phyloP scores from a whole-genome alignment of 345 rosid genomes.

The Draba incana region DNA sequence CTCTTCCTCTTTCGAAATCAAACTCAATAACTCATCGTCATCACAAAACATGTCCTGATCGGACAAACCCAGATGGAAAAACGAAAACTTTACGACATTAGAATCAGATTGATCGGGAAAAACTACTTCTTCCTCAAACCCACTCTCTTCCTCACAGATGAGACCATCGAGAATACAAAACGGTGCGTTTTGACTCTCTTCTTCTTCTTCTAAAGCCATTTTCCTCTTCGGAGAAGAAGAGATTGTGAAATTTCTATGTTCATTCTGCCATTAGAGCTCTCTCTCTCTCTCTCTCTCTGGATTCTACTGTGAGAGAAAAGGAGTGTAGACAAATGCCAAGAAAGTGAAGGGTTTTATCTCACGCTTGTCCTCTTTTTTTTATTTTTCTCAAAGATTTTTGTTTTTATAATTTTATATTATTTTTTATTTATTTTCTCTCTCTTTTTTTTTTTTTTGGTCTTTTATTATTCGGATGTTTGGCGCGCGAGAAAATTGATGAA shows the following conservation, averaged over 20 bases:
- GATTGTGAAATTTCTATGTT: conserved; percentile 44
- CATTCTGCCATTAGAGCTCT: conserved; percentile 57
- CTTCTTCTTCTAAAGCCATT: conserved; percentile 60
- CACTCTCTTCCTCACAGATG: conserved; percentile 69
- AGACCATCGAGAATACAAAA: conserved; percentile 55
- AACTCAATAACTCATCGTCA: conserved; percentile 55
- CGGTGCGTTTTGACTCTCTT: conserved; percentile 43
- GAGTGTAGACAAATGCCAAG: conserved; percentile 39
- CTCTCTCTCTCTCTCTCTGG: conserved; percentile 20
- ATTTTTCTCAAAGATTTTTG: not conserved
- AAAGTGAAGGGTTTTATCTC: conserved; percentile 61
- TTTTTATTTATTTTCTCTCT: not conserved
- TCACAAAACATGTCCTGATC: conserved; percentile 67
- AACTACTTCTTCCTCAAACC: conserved; percentile 41
- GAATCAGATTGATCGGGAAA: conserved; percentile 34
- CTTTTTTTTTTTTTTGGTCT: conserved; percentile 6
- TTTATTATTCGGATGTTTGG: conserved; percentile 43
- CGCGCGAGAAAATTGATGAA: conserved; percentile 46
- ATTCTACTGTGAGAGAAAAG: conserved; percentile 17
- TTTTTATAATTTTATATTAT: not conserved
- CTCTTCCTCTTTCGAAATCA: conserved; percentile 65
- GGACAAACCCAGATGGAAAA: conserved; percentile 46
- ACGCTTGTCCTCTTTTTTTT: conserved; percentile 53
- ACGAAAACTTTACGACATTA: conserved; percentile 29
- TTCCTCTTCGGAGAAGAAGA: conserved; percentile 54